Evolutionary conservation across 2,329 filamentous ascomycete genomes (phyloP), one percentile per base, ranked within the genome.

Genomic region (Pseudogymnoascus verrucosus): DNA sequence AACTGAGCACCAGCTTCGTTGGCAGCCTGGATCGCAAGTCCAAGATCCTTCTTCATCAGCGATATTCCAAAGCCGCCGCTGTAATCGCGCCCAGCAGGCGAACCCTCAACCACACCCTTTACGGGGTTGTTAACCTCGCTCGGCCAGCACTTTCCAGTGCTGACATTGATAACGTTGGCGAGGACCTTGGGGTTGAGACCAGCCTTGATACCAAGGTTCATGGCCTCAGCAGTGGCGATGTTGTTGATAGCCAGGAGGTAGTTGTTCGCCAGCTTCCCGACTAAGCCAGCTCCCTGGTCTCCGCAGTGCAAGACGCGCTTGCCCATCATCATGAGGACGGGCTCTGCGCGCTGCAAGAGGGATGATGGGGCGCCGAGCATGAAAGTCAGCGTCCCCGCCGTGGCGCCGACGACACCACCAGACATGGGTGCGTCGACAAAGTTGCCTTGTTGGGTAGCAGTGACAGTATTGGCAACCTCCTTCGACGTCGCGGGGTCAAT

Each of bases 371-470:
- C 83, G 47, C 95, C 95, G 63, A 98, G 86, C 95, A 99, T 98
- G 75, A 99, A 99, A 0, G 93, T 96, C 64, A 99, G 80, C 0
- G 91, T 93, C 36, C 89, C 95, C 11, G 91, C 91, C 5, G 86
- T 82, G 10, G 95, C 95, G 47, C 93, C 95, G 4, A 98, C 91
- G 0, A 97, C 93, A 61, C 95, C 95, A 59, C 95, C 95, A 0
- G 93, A 98, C 89, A 99, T 96, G 51, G 95, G 95, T 2, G 95
- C 93, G 74, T 99, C 95, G 64, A 97, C 87, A 72, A 98, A 97
- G 62, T 82, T 82, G 62, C 90, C 90, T 72, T 89, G 84, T 1
- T 84, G 80, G 1, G 85, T 85, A 4, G 83, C 83, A 64, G 80
- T 83, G 1, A 96, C 87, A 23, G 83, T 82, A 65, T 86, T 80